phyloP scores from a whole-genome alignment of 1,139 yeast species.

The Magnusiomyces suaveolens region DNA sequence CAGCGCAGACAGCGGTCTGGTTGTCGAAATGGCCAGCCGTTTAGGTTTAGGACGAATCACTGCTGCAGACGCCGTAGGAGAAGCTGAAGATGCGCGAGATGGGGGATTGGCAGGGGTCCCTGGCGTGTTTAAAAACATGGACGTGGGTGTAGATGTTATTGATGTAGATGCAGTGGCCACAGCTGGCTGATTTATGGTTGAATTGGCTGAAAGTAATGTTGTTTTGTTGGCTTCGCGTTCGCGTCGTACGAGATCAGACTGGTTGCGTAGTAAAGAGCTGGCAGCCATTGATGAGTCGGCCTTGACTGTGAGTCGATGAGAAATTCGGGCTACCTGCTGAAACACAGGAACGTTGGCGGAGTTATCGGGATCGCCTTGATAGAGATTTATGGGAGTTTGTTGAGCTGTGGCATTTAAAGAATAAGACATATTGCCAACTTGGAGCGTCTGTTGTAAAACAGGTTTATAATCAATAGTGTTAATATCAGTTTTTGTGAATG shows the following conservation, averaged over 20 bases:
- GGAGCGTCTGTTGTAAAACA: slow-evolving; percentile 13
- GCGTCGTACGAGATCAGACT: slow-evolving; percentile 16
- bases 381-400: slow-evolving; percentile 5
- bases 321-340: slow-evolving; percentile 20
- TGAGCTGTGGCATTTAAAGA: slow-evolving; percentile 5
- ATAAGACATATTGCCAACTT: slow-evolving; percentile 9
- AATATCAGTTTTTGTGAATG: background rate
- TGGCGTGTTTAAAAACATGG: slow-evolving; percentile 1
- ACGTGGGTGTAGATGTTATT: slow-evolving; percentile 8
- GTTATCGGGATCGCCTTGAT: slow-evolving; percentile 8
- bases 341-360: slow-evolving; percentile 8
- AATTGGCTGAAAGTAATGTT: slow-evolving; percentile 14
- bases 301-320: slow-evolving; percentile 20
- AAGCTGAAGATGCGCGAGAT: background rate
- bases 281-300: slow-evolving; percentile 13
- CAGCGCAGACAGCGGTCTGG: slow-evolving; percentile 22
- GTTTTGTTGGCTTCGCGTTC: slow-evolving; percentile 23
- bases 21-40: slow-evolving; percentile 14
- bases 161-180: background rate
- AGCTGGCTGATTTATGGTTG: background rate
- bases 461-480: background rate
- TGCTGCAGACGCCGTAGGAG: slow-evolving; percentile 2
- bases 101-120: slow-evolving; percentile 2
- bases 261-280: slow-evolving; percentile 18
- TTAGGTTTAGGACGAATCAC: slow-evolving; percentile 11